Evolutionary conservation across 305 asterid genomes (phyloP).

Genomic region (Andrographis paniculata): DNA sequence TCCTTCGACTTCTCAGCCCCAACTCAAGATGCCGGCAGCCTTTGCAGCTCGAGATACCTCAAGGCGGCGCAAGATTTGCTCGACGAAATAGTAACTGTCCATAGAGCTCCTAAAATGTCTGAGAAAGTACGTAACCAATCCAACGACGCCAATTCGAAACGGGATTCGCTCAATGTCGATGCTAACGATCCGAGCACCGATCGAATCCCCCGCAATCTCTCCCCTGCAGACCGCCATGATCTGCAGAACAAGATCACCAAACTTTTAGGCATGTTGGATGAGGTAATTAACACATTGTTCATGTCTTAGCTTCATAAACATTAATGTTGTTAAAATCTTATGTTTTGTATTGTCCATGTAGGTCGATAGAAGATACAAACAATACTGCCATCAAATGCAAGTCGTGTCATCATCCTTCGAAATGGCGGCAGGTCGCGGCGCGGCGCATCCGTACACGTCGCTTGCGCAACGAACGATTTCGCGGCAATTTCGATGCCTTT

Average conservation of each 20-base stretch:
- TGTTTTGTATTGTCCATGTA: conserved; percentile 3
- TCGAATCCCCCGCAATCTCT: conserved; percentile 30
- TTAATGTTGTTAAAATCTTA: too few species aligned
- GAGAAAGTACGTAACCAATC: conserved; percentile 20
- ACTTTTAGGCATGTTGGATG: conserved; percentile 52
- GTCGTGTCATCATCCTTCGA: conserved; percentile 56
- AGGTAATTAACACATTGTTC: conserved; percentile 40
- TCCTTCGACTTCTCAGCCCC: conserved; percentile 38
- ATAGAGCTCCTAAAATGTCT: conserved; percentile 27
- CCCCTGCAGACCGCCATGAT: conserved; percentile 41
- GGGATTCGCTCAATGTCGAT: too few species aligned
- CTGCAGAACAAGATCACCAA: conserved; percentile 46
- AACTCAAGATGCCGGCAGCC: conserved; percentile 23
- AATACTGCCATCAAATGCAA: conserved; percentile 65
- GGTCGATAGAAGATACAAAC: conserved; percentile 66
- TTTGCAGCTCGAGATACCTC: conserved; percentile 43
- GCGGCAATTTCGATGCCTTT: conserved; percentile 57
- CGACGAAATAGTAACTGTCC: conserved; percentile 53
- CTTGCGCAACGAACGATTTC: conserved; percentile 71
- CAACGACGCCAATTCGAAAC: too few species aligned
- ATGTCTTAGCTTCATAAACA: too few species aligned
- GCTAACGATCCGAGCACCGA: too few species aligned
- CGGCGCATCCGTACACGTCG: conserved; percentile 58
- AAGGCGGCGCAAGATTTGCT: conserved; percentile 57
- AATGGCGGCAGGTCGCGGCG: conserved; percentile 52